Evolutionary conservation across 2,329 filamentous ascomycete species (phyloP), one percentile per base, ranked within the genome.

Genomic region (Alternaria solani): DNA sequence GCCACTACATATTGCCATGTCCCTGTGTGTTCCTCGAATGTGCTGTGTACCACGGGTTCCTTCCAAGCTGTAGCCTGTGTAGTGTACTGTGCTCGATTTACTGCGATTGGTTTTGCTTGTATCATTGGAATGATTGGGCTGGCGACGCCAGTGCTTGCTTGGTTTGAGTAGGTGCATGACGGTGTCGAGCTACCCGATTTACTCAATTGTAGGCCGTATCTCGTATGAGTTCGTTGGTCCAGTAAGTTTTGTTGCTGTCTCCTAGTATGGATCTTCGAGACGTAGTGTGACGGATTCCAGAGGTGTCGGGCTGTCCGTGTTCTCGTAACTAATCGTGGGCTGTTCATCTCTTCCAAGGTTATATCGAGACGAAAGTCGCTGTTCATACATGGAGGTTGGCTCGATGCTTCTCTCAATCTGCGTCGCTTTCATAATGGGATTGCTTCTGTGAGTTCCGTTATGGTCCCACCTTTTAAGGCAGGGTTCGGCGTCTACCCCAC

Each of bases 1-100:
- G 81, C 84, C 1, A 90, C 82, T 0, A 89, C 65, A 62, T 88
- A 88, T 68, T 89, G 87, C 84, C 84, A 89, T 11, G 86, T 87
- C 9, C 79, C 80, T 0, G 87, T 84, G 5, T 63, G 68, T 0
- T 62, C 42, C 57, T 84, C 83, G 59, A 71, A 81, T 5, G 73
- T 38, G 46, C 55, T 59, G 12, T 74, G 63, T 12, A 73, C 58
- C n/a, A 43, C 48, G 12, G 68, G 68, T 42, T 67, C 60, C 3
- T 44, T 25, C 2, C 16, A 4, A 2, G n/a, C 16, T 2, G 34
- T 18, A 5, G 32, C 20, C 16, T 49, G 46, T 3, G 46, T 49
- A 8, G 14, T 26, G 20, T 36, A 38, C 9, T 7, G 5, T 1
- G 16, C 36, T 18, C 32, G 32, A 9, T 18, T n/a, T 5, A 1